phyloP scores from a whole-genome alignment of 352 stramenopile genomes.

The Phytopythium mirpurense region DNA sequence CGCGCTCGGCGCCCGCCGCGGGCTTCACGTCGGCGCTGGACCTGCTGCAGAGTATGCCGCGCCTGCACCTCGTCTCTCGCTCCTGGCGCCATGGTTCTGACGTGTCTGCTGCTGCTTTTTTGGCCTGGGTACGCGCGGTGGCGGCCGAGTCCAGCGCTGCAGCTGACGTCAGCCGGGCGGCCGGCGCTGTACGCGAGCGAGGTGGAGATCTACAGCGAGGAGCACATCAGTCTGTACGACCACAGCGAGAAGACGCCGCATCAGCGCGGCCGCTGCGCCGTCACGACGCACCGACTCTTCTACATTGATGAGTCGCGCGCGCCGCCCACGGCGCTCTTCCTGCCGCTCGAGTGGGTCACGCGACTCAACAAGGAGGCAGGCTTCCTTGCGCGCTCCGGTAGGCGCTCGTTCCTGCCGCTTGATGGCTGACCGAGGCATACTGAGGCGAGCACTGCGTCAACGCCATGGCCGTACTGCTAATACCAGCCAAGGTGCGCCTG shows the following conservation, averaged over 20 bases:
- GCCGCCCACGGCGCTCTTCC: constrained; percentile 53
- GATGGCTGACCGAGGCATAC: too few relatives aligned
- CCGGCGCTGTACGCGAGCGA: constrained; percentile 72
- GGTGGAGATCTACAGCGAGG: constrained; percentile 86
- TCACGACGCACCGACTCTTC: constrained; percentile 83
- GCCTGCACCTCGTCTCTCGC: neutral
- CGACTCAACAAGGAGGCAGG: constrained; percentile 74
- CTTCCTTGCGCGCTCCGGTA: constrained; percentile 70
- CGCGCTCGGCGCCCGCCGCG: neutral
- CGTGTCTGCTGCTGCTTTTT: neutral
- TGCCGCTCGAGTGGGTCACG: constrained; percentile 69
- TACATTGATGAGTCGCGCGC: constrained; percentile 62
- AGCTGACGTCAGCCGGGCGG: constrained; percentile 61
- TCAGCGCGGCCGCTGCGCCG: constrained; percentile 60
- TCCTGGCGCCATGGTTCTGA: neutral
- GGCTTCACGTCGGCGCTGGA: constrained; percentile 44
- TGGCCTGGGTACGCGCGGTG: neutral
- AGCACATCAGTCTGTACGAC: constrained; percentile 82
- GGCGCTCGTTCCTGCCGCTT: too few relatives aligned
- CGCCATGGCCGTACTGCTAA: too few relatives aligned
- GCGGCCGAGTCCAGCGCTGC: constrained; percentile 33
- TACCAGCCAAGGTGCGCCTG: constrained; percentile 68
- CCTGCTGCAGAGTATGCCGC: constrained; percentile 51
- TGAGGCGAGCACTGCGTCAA: too few relatives aligned
- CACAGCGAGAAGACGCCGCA: constrained; percentile 71